Conservation (phyloP, 2,329 filamentous ascomycete genomes). For the Graphilbum ipis-grandicollis region DNA sequence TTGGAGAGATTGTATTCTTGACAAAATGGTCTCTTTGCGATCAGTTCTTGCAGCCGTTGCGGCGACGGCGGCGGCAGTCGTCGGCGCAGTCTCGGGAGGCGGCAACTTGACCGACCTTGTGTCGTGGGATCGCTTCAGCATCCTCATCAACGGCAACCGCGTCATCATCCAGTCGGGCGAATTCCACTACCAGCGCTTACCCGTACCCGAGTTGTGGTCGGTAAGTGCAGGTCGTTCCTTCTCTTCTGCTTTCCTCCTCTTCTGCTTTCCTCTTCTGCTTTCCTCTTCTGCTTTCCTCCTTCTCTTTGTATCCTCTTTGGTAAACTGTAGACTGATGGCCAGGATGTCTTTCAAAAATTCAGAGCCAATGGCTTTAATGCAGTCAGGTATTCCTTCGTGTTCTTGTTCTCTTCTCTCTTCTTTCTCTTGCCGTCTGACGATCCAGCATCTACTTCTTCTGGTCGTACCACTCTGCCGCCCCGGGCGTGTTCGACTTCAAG, state of each 20-base stretch:
- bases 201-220: constrained; percentile 33
- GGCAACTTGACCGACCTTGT: constrained; percentile 25
- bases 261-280: too few relatives aligned
- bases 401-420: not conserved
- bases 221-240: constrained; percentile 12
- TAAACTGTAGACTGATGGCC: constrained; percentile 8
- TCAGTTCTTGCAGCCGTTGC: constrained; percentile 7
- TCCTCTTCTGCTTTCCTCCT: not conserved
- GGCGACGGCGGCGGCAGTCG: constrained; percentile 12
- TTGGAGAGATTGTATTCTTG: too few relatives aligned
- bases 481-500: constrained; percentile 51
- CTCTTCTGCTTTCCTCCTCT: too few relatives aligned
- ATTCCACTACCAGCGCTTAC: constrained; percentile 35
- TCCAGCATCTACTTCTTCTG: constrained; percentile 29
- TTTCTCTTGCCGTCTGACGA: constrained; percentile 23
- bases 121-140: constrained; percentile 32
- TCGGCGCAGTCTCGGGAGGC: constrained; percentile 2
- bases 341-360: constrained; percentile 52
- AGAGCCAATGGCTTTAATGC: constrained; percentile 65
- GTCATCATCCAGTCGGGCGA: constrained; percentile 30
- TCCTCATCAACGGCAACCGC: constrained; percentile 29
- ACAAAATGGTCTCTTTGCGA: not conserved
- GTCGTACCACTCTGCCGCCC: constrained; percentile 43
- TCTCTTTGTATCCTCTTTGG: too few relatives aligned
- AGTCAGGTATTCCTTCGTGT: constrained; percentile 21